Evolutionary conservation across 1,139 yeast genomes (phyloP), one percentile per base, ranked within the genome.

Genomic region (Debaryomyces sp.): DNA sequence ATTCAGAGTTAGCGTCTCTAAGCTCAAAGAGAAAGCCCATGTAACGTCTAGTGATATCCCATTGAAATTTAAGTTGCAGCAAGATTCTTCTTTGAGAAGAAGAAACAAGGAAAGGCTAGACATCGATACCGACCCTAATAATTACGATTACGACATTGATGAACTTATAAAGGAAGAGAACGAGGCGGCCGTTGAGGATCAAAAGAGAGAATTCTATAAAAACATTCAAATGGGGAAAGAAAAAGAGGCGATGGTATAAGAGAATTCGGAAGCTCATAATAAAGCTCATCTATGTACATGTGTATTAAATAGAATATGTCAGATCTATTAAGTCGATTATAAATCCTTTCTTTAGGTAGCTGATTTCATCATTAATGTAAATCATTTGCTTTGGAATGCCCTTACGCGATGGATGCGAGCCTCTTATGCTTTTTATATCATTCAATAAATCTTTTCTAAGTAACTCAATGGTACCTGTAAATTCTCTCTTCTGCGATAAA

Each of bases 41-140:
- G 62, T 75, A 26, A 73, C 78, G 4, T 54, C 67, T 5, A 73
- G 69, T 15, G 78, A 74, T 51, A 59, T 76, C 41, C 81, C 81
- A 0, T 51, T 75, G 36, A 66, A 66, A 50, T 64, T 73, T 46
- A 61, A 59, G 43, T 64, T 76, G 50, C 66, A 62, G 38, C 58
- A 54, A 4, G 56, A 53, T n/a, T 44, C 53, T 12, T 41, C 42
- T 2, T 54, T 63, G 29, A 55, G 66, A 43, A 57, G 51, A 37
- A 61, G 67, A 43, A 63, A 62, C 50, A 64, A 63, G 43, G 77
- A 70, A 46, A 66, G 63, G 40, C 55, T 70, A 48, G 73, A 68
- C 44, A 54, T 64, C n/a, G 71, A 70, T 51, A 56, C 58, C 22
- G 58, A 72, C 51, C 77, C 77, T 4, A 67, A 72, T 54, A 69